phyloP scores from a whole-genome alignment of 2,329 filamentous ascomycete species.

The Malbranchea cinnamomea region DNA sequence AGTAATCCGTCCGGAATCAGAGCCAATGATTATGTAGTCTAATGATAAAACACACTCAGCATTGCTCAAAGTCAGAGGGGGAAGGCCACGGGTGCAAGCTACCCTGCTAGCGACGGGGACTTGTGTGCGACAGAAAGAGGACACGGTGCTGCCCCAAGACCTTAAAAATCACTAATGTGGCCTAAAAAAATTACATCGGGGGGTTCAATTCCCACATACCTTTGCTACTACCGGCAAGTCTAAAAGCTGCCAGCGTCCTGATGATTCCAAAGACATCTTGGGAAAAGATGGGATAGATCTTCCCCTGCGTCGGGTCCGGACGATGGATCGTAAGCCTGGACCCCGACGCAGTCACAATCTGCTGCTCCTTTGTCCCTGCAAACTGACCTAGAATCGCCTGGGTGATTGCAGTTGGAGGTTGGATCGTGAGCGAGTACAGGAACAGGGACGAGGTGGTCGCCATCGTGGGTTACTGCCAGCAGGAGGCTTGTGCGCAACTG shows the following conservation, averaged over 20 bases:
- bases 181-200: conserved; percentile 14
- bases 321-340: conserved; percentile 78
- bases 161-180: conserved; percentile 59
- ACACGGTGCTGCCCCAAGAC: conserved; percentile 40
- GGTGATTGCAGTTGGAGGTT: conserved; percentile 75
- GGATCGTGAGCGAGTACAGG: conserved; percentile 92
- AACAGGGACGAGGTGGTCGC: conserved; percentile 98
- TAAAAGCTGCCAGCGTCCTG: conserved; percentile 71
- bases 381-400: conserved; percentile 92
- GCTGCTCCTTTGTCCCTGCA: conserved; percentile 89
- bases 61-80: conserved; percentile 17
- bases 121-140: conserved; percentile 11
- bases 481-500: background rate
- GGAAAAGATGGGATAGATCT: conserved; percentile 70
- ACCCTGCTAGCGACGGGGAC: conserved; percentile 8
- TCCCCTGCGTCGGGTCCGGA: conserved; percentile 71
- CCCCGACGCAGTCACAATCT: conserved; percentile 86
- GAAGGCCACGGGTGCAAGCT: conserved; percentile 5
- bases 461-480: conserved; percentile 43
- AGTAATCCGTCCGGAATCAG: conserved; percentile 87
- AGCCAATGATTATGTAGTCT: conserved; percentile 95
- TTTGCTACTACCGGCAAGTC: conserved; percentile 86
- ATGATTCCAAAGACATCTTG: conserved; percentile 97
- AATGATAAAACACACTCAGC: conserved; percentile 29
- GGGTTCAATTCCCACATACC: conserved; percentile 50